Evolutionary conservation across 1,139 yeast genomes (phyloP), one percentile per base, ranked within the genome.

Genomic region (Hyphopichia pseudoburtonii): DNA sequence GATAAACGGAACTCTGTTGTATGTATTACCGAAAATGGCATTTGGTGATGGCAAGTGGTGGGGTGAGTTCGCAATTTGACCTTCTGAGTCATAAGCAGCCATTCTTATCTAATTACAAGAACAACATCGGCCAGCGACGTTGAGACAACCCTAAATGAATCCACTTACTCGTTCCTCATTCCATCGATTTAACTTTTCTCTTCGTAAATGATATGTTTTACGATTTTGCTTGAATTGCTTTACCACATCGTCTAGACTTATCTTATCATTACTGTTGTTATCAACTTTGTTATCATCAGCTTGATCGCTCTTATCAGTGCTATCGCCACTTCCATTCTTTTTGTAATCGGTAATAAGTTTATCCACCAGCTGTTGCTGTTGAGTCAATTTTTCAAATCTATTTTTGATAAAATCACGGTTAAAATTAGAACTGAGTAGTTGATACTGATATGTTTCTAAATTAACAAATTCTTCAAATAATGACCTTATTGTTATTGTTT

Each of bases 151-250:
- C 40, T 36, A 61, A 30, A 58, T 44, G 36, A 66, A 56, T 11
- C 85, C 86, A 22, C 79, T 76, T 0, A 83, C 83, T 38, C 90
- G 60, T 44, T 82, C 86, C 51, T 83, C 89, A 37, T 74, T 67
- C 74, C 86, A 73, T 33, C 90, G 61, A 45, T 75, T 73, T 43
- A 79, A 56, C 48, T 80, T 76, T 55, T 82, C 89, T 41, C 64
- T 66, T 26, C 83, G 60, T 38, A 76, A 52, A 56, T 84, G 85
- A 42, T 71, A 80, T 27, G 51, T 45, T 43, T 73, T 73, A 24
- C 88, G 55, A 37, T 67, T 67, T 9, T 46, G 47, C 36, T 70
- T 64, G 49, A 80, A 84, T 11, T 58, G 59, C 19, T 55, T 55
- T 14, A 81, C 59, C 43, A 78, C 70, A 3, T 57, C 32, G 17